Conservation (phyloP, 192 early-diverging fungal genomes). For the Diversispora epigaea region DNA sequence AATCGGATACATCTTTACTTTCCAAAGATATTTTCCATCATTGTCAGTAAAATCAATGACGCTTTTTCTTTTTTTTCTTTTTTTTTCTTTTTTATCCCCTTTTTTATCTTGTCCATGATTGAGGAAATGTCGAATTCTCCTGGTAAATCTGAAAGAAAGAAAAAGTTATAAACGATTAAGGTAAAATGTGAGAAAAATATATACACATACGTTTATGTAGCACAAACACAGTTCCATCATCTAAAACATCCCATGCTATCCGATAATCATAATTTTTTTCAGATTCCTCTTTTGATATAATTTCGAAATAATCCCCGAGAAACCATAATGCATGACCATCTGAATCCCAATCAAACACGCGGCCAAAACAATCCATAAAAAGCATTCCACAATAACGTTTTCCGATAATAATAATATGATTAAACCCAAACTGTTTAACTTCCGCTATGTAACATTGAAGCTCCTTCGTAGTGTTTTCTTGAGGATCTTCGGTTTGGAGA, state of each 20-base stretch:
- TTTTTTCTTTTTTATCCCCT: not conserved
- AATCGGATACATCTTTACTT: no score
- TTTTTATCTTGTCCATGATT: slow-evolving; percentile 19
- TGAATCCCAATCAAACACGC: slow-evolving; percentile 11
- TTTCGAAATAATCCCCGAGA: not conserved
- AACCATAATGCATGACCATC: no score
- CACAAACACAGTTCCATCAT: no score
- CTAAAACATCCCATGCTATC: no score
- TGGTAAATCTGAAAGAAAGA: slow-evolving; percentile 21
- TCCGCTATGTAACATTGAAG: slow-evolving; percentile 14
- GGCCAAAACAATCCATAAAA: slow-evolving; percentile 23
- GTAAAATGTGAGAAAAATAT: no score
- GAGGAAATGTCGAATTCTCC: slow-evolving; percentile 26
- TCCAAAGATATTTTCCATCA: not conserved
- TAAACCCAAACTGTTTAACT: slow-evolving; percentile 22
- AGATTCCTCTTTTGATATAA: no score
- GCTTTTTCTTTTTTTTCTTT: slow-evolving; percentile 28
- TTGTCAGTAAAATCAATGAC: slow-evolving; percentile 11
- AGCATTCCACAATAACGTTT: not conserved
- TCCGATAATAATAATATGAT: slow-evolving; percentile 25
- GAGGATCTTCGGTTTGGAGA: slow-evolving; percentile 25
- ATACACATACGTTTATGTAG: no score
- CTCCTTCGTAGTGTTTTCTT: not conserved
- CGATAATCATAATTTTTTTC: slow-evolving; percentile 25
- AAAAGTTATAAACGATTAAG: slow-evolving; percentile 27